Evolutionary conservation across 2,329 filamentous ascomycete genomes (phyloP).

Genomic region (Colletotrichum sidae): DNA sequence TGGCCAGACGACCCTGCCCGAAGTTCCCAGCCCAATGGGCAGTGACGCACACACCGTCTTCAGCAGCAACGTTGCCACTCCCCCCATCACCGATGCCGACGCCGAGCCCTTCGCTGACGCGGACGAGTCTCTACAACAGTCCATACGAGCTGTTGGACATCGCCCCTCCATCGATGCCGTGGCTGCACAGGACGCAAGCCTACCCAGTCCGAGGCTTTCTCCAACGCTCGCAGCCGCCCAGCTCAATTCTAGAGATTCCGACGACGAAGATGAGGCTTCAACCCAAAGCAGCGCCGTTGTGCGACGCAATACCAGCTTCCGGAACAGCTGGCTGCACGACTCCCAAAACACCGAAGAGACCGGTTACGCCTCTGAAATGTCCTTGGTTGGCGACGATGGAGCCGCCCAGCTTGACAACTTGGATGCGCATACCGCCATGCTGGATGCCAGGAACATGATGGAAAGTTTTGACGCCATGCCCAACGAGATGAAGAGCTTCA

Average conservation of each 20-base stretch:
- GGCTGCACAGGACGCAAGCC: slow-evolving; percentile 85
- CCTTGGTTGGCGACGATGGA: slow-evolving; percentile 25
- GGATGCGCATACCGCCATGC: slow-evolving; percentile 60
- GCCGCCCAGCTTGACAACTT: slow-evolving; percentile 44
- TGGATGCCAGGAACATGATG: slow-evolving; percentile 88
- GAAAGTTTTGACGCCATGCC: slow-evolving; percentile 93
- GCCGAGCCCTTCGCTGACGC: slow-evolving; percentile 68
- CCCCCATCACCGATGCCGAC: slow-evolving; percentile 80
- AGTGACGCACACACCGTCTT: slow-evolving; percentile 71
- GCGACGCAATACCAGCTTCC: slow-evolving; percentile 30
- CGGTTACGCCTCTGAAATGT: slow-evolving; percentile 43
- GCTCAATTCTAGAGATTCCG: slow-evolving; percentile 53
- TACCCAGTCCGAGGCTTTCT: slow-evolving; percentile 94
- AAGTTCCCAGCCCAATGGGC: slow-evolving; percentile 59
- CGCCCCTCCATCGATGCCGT: slow-evolving; percentile 73
- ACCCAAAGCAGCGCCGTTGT: slow-evolving; percentile 27
- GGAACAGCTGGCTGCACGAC: slow-evolving; percentile 50
- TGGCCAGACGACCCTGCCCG: slow-evolving; percentile 46
- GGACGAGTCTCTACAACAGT: slow-evolving; percentile 62
- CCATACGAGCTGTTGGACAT: slow-evolving; percentile 59
- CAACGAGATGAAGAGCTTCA: slow-evolving; percentile 90
- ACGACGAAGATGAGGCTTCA: slow-evolving; percentile 56
- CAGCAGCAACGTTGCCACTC: slow-evolving; percentile 75
- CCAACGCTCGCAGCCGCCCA: slow-evolving; percentile 84
- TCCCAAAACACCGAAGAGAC: slow-evolving; percentile 55